Percentiles rank a stretch among this genome's conserved stretches.
Conservation (phyloP, 495 filamentous ascomycete genomes). For the Talaromyces liani region DNA sequence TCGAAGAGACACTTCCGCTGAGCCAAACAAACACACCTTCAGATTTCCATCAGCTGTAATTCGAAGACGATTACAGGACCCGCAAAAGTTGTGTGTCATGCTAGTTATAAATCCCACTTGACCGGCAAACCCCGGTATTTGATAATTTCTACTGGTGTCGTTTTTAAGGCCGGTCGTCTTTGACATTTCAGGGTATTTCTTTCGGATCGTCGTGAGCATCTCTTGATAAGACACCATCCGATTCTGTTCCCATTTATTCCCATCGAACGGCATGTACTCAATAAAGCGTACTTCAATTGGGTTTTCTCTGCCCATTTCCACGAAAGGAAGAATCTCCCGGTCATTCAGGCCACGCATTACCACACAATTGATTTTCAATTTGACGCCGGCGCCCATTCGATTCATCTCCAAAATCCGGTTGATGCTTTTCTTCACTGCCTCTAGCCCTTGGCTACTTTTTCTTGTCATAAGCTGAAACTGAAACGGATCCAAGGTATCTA, state of each 20-base stretch:
- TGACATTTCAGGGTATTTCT: background rate
- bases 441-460: constrained; percentile 63
- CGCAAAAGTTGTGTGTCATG: constrained; percentile 99
- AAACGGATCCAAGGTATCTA: constrained; percentile 90
- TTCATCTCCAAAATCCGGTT: constrained; percentile 83
- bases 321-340: constrained; percentile 80
- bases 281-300: constrained; percentile 94
- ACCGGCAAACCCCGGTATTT: constrained; percentile 81
- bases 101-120: constrained; percentile 92
- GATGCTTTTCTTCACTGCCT: constrained; percentile 84
- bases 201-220: too few species aligned
- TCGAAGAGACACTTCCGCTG: constrained; percentile 82
- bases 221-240: constrained; percentile 77
- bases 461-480: constrained; percentile 96
- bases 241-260: constrained; percentile 85
- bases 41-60: constrained; percentile 94
- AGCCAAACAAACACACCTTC: constrained; percentile 94
- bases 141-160: constrained; percentile 93
- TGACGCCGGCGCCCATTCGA: constrained; percentile 65
- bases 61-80: constrained; percentile 84
- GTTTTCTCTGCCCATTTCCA: constrained; percentile 80
- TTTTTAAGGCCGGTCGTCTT: constrained; percentile 67
- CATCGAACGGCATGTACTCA: constrained; percentile 99
- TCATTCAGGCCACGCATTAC: constrained; percentile 94
- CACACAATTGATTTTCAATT: constrained; percentile 93